Evolutionary conservation across 2,329 filamentous ascomycete genomes (phyloP), one percentile per base, ranked within the genome.

Genomic region (Diaporthe batatas): DNA sequence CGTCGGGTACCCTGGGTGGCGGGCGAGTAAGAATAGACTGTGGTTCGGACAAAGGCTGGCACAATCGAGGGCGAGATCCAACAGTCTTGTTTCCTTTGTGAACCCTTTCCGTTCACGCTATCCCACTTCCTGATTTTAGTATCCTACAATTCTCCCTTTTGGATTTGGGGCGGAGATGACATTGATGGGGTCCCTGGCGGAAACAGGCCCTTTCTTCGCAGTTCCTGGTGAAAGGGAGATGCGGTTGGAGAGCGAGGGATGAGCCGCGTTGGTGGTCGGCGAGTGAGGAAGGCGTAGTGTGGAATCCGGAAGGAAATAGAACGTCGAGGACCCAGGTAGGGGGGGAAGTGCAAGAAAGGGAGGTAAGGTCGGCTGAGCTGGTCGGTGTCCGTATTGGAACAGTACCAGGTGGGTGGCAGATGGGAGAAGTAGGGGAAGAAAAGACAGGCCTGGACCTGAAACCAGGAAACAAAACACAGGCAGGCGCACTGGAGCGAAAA

Each of bases 161-260:
- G 51, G 23, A 53, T 65, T 74, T 67, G 72, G 29, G 69, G 39
- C 64, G 49, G 72, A 70, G 70, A 74, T 74, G 55, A 55, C 72
- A 74, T 72, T 54, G 72, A 69, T 54, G 47, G 44, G 44, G 29
- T 72, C 64, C 72, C 69, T 62, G 54, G 49, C 54, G 49, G 55
- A 51, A 44, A 47, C 16, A 39, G 49, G 12, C 34, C 62, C 69
- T 58, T 73, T 64, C 54, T 57, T 57, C 18, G 47, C 55, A 51
- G 62, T 42, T 21, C 44, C 32, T 64, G 62, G 49, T 68, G 54
- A 55, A 65, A 72, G 51, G 67, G 71, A 62, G 59, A 16, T 34
- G 51, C 25, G 16, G 69, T 29, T 62, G 39, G n/a, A 58, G 44
- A 71, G 49, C 70, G 65, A 72, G 64, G 70, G 70, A 72, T 72